A percentile compares a stretch with the other conserved stretches of the same genome.
phyloP scores from a whole-genome alignment of 2,329 filamentous ascomycete genomes.

The Fusarium sarcochroum region DNA sequence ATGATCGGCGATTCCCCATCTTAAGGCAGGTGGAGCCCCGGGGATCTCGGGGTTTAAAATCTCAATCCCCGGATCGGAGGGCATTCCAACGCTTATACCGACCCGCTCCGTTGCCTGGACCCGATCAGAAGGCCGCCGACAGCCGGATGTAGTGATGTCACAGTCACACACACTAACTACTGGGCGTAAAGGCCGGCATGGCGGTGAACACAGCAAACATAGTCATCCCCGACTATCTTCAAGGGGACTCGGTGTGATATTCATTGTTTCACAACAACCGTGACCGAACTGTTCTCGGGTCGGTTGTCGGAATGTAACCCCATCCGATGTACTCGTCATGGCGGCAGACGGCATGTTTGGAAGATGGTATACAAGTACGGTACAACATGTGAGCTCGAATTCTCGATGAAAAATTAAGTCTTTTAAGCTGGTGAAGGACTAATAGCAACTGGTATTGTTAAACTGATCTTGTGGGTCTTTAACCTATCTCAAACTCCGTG shows the following conservation, averaged over 20 bases:
- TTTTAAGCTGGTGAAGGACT: too few relatives aligned
- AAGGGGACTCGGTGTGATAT: too few relatives aligned
- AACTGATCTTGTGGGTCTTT: too few relatives aligned
- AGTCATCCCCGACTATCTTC: slow-evolving; percentile 6
- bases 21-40: too few relatives aligned
- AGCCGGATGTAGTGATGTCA: slow-evolving; percentile 14
- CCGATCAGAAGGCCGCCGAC: slow-evolving; percentile 23
- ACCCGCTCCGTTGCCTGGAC: slow-evolving; percentile 10
- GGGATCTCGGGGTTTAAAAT: neutral
- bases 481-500: neutral
- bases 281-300: neutral
- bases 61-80: slow-evolving; percentile 15
- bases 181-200: slow-evolving; percentile 5
- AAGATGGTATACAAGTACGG: neutral
- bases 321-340: too few relatives aligned
- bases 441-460: too few relatives aligned
- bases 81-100: slow-evolving; percentile 7
- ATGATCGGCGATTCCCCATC: too few relatives aligned
- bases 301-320: too few relatives aligned
- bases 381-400: too few relatives aligned
- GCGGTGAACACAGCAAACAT: slow-evolving; percentile 8
- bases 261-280: slow-evolving; percentile 7
- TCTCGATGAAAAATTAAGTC: too few relatives aligned
- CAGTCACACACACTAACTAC: neutral
- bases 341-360: neutral